Conservation (phyloP, 495 filamentous ascomycete species). For the Xanthoparmelia taractica region DNA sequence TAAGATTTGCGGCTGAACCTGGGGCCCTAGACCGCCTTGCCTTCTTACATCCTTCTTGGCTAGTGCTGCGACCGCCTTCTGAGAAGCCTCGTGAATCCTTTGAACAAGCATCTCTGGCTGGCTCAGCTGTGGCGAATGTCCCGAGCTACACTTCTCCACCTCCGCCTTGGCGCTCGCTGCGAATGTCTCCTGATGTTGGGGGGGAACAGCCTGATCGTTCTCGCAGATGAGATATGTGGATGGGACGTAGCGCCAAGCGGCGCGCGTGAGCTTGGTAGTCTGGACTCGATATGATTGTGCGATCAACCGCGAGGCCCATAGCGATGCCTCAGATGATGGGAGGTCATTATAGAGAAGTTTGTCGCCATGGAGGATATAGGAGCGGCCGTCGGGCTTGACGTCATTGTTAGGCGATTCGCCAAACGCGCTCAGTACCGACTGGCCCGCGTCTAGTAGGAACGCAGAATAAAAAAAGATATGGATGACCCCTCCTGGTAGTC, state of each 20-base stretch:
- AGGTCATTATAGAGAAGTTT: constrained; percentile 28
- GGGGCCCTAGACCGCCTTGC: no score
- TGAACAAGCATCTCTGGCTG: constrained; percentile 24
- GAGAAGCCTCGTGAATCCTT: constrained; percentile 12
- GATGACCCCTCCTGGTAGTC: constrained; percentile 36
- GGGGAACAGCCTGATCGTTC: constrained; percentile 35
- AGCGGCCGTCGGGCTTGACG: constrained; percentile 13
- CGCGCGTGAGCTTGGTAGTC: constrained; percentile 30
- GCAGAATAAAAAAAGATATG: constrained; percentile 35
- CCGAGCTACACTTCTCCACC: constrained; percentile 26
- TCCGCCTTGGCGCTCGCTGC: constrained; percentile 20
- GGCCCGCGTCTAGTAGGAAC: constrained; percentile 30
- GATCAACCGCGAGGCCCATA: constrained; percentile 24
- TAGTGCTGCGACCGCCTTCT: constrained; percentile 4
- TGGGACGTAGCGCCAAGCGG: constrained; percentile 41
- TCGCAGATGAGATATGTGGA: constrained; percentile 44
- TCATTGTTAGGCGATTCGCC: constrained; percentile 19
- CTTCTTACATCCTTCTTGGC: no score
- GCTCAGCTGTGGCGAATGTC: constrained; percentile 33
- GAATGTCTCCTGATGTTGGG: constrained; percentile 34
- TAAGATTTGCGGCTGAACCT: no score
- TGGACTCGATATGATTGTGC: constrained; percentile 21
- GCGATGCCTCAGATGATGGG: constrained; percentile 20
- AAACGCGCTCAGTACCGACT: constrained; percentile 23
- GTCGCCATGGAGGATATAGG: not conserved